These are phyloP conservation scores for Musa balbisiana DNA, from an alignment of 202 grass and related monocot species.

Conservation along the genomic window DNA sequence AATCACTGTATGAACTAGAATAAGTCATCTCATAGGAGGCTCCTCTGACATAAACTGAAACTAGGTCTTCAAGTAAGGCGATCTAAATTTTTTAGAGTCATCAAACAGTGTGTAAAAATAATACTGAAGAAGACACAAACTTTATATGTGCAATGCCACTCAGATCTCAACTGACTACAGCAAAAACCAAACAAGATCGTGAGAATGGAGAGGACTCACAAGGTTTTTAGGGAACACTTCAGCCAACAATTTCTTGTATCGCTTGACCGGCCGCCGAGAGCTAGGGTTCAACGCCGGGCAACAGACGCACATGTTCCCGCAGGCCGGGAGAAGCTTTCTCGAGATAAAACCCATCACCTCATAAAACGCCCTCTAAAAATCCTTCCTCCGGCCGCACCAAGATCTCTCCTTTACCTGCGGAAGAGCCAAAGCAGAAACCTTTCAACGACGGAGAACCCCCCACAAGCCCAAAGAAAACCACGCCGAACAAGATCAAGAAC, in stretches of 20 bases:
- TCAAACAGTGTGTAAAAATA: no score
- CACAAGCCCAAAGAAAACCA: background rate
- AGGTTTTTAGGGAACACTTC: slow-evolving; percentile 90
- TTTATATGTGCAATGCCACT: background rate
- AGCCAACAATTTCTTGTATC: slow-evolving; percentile 96
- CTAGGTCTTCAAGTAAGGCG: background rate
- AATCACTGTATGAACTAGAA: background rate
- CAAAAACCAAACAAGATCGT: background rate
- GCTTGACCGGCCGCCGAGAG: slow-evolving; percentile 87
- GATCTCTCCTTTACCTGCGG: slow-evolving; percentile 11
- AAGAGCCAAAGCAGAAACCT: background rate
- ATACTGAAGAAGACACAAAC: background rate
- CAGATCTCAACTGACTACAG: background rate
- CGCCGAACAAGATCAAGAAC: background rate
- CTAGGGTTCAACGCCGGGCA: slow-evolving; percentile 91
- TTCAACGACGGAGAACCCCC: background rate
- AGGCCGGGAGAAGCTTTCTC: slow-evolving; percentile 74
- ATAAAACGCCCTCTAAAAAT: background rate
- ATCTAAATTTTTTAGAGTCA: background rate
- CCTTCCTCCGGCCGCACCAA: background rate
- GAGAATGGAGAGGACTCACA: slow-evolving; percentile 31
- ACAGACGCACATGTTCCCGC: slow-evolving; percentile 93
- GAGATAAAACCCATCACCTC: slow-evolving; percentile 73
- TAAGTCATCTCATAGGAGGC: background rate
- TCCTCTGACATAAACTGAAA: background rate